A percentile compares a stretch with the other conserved stretches of the same genome.
Conservation (phyloP, 176 grass and related monocot species). For the Triticum aestivum region DNA sequence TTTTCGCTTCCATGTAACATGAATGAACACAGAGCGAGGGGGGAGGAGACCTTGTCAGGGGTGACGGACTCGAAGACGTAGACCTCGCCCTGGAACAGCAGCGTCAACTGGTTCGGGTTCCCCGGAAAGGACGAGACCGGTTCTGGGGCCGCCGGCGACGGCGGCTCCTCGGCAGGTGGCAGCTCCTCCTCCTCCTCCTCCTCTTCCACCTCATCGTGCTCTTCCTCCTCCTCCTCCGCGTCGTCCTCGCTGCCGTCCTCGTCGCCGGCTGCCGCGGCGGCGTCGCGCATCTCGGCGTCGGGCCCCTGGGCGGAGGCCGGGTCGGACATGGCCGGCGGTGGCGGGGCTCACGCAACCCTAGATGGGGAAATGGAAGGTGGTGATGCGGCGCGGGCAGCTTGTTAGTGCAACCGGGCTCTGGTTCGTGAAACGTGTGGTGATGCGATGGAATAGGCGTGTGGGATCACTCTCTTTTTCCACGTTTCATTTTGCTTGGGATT, state of each 20-base stretch:
- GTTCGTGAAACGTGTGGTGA: conserved; percentile 26
- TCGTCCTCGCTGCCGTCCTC: conserved; percentile 21
- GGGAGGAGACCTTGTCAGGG: conserved; percentile 57
- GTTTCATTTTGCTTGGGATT: background rate
- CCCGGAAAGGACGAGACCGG: conserved; percentile 45
- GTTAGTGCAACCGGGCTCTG: background rate
- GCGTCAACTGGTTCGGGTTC: conserved; percentile 77
- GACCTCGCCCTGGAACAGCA: conserved; percentile 95
- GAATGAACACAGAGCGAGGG: background rate
- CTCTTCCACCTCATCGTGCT: conserved; percentile 18
- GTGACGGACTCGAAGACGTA: conserved; percentile 97
- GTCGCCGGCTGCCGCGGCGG: background rate
- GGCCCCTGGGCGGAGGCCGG: conserved; percentile 21
- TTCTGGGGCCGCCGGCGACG: conserved; percentile 22
- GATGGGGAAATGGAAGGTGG: conserved; percentile 52
- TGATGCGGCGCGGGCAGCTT: conserved; percentile 26
- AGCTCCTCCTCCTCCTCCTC: conserved; percentile 18
- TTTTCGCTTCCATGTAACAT: conserved; percentile 14
- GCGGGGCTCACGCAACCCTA: conserved; percentile 50
- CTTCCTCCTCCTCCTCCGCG: conserved; percentile 21
- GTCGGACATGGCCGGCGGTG: conserved; percentile 49
- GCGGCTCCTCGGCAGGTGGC: conserved; percentile 1
- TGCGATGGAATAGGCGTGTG: conserved; percentile 31
- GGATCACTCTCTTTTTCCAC: background rate
- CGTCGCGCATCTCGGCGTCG: conserved; percentile 44